These are phyloP conservation scores for Ascochyta viciae-villosae DNA, from an alignment of 2,329 filamentous ascomycete species.

Conservation along the genomic window DNA sequence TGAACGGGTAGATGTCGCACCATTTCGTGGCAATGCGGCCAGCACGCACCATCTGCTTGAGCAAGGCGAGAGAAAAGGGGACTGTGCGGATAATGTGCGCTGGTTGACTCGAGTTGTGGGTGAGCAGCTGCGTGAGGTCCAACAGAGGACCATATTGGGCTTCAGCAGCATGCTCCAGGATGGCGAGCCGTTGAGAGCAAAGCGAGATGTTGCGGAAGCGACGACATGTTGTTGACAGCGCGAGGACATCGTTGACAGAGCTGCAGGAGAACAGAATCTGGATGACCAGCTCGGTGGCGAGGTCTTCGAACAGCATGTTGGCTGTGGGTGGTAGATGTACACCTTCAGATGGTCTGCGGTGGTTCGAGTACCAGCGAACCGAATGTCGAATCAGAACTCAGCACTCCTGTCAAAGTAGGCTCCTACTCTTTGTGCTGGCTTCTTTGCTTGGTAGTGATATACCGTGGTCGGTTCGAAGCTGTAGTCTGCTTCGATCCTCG, in stretches of 20 bases:
- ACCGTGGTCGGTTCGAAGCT: constrained; percentile 35
- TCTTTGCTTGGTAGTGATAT: constrained; percentile 1
- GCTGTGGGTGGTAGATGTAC: constrained; percentile 12
- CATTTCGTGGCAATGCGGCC: constrained; percentile 64
- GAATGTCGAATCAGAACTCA: not conserved
- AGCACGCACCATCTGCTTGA: constrained; percentile 62
- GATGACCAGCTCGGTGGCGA: constrained; percentile 65
- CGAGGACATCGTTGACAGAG: constrained; percentile 61
- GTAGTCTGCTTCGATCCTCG: constrained; percentile 37
- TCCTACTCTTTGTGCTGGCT: not conserved
- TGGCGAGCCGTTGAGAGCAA: constrained; percentile 61
- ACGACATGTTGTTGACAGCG: constrained; percentile 62
- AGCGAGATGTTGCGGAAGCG: constrained; percentile 61
- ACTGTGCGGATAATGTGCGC: constrained; percentile 61
- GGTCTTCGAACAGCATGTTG: constrained; percentile 61
- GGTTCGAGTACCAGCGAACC: not conserved
- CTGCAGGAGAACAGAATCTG: constrained; percentile 63
- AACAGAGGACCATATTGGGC: constrained; percentile 64
- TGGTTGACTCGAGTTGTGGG: constrained; percentile 66
- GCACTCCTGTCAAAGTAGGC: not conserved
- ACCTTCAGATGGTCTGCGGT: constrained; percentile 2
- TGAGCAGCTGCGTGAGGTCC: constrained; percentile 66
- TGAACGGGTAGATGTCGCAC: constrained; percentile 67
- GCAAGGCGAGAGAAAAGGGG: constrained; percentile 61
- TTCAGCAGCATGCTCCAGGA: constrained; percentile 62